Evolutionary conservation across 2,329 filamentous ascomycete species (phyloP).

Genomic region (Alternaria arborescens): DNA sequence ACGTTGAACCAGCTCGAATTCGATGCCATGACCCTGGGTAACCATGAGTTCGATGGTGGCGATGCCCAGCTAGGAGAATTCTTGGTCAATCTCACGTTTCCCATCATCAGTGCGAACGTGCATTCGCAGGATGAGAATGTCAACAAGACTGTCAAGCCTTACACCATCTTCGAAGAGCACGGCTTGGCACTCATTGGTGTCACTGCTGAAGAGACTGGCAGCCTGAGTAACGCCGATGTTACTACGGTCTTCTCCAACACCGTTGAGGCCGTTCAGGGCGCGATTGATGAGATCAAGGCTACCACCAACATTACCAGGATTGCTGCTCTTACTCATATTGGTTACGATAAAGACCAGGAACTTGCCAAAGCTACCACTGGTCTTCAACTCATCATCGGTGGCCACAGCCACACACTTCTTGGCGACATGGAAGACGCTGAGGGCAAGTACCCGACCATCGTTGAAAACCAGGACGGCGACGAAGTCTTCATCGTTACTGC

Average conservation of each 20-base stretch:
- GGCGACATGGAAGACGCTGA: constrained; percentile 66
- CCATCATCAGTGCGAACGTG: constrained; percentile 70
- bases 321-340: constrained; percentile 72
- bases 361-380: constrained; percentile 68
- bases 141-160: constrained; percentile 71
- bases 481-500: constrained; percentile 75
- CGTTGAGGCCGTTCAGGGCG: constrained; percentile 66
- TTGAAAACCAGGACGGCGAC: constrained; percentile 67
- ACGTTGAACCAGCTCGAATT: constrained; percentile 72
- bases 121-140: constrained; percentile 66
- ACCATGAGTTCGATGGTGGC: constrained; percentile 68
- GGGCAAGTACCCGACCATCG: constrained; percentile 71
- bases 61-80: constrained; percentile 70
- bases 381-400: constrained; percentile 73
- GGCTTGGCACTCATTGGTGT: constrained; percentile 70
- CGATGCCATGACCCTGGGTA: constrained; percentile 66
- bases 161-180: constrained; percentile 69
- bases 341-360: constrained; percentile 69
- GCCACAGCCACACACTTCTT: constrained; percentile 66
- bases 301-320: constrained; percentile 71
- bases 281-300: constrained; percentile 68
- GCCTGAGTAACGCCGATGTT: constrained; percentile 66
- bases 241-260: constrained; percentile 68
- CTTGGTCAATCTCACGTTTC: constrained; percentile 70
- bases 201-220: constrained; percentile 67